A percentile compares a stretch with the other conserved stretches of the same genome.
These are phyloP conservation scores for Plasmopara muralis DNA, from an alignment of 352 stramenopile species.

Conservation along the genomic window DNA sequence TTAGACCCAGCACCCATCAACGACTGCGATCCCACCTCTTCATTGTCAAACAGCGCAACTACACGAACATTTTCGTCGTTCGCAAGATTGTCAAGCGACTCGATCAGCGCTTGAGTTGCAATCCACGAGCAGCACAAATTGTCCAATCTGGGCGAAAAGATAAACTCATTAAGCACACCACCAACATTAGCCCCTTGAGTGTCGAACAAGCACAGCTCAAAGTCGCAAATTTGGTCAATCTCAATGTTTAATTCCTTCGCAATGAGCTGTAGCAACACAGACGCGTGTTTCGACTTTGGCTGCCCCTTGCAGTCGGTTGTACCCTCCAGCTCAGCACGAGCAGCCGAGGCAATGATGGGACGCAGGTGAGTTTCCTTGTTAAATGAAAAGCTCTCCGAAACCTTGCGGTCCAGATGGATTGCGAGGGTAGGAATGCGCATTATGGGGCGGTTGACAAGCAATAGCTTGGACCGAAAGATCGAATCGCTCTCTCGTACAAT, in stretches of 20 bases:
- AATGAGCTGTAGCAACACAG: constrained; percentile 89
- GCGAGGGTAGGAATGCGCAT: constrained; percentile 95
- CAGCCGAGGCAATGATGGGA: constrained; percentile 85
- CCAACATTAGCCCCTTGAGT: constrained; percentile 90
- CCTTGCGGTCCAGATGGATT: constrained; percentile 94
- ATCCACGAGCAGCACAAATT: constrained; percentile 96
- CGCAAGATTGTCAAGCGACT: constrained; percentile 64
- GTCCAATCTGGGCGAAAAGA: constrained; percentile 95
- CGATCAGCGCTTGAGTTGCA: constrained; percentile 75
- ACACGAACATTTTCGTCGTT: constrained; percentile 85
- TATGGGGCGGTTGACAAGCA: constrained; percentile 93
- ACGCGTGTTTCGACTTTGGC: constrained; percentile 83
- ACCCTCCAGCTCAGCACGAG: constrained; percentile 84
- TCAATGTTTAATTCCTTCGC: constrained; percentile 85
- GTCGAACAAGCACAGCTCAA: constrained; percentile 96
- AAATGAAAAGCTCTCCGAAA: constrained; percentile 87
- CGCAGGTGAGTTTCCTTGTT: constrained; percentile 97
- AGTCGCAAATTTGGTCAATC: constrained; percentile 90
- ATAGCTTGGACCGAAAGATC: constrained; percentile 66
- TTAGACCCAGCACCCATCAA: constrained; percentile 80
- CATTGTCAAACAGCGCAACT: constrained; percentile 96
- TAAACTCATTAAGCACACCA: constrained; percentile 92
- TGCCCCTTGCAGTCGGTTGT: constrained; percentile 47
- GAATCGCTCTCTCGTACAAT: constrained; percentile 82
- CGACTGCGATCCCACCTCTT: constrained; percentile 94